Evolutionary conservation across 768 basidiomycete species (phyloP), one percentile per base, ranked within the genome.

Genomic region (Leccinum olivaceopallidum): DNA sequence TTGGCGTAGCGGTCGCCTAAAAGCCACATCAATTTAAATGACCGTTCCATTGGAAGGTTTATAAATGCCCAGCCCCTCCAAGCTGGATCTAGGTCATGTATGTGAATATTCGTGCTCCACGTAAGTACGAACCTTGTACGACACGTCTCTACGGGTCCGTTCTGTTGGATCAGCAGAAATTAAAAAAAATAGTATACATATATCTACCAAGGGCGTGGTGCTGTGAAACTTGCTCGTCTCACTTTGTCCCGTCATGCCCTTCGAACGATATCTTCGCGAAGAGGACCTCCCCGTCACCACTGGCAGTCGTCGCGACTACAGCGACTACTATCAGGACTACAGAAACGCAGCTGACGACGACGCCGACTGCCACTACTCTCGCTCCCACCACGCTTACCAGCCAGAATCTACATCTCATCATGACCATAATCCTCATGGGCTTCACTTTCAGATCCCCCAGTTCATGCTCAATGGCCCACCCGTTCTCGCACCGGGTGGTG

Each of bases 401-500:
- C 49, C 54, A 26, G 67, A 57, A 37, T 26, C 24, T 12, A 32
- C 47, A 6, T 60, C 32, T 52, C 18, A 63, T 56, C 52, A 53
- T 48, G 54, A 57, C 51, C 36, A 53, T 30, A 50, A 60, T 36
- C 67, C 72, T 30, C 63, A 68, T 66, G 63, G 69, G 6, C 68
- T 81, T 62, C 79, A 78, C 58, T 81, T 90, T 63, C 86, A 88
- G 71, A 77, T 91, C 39, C 89, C 89, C 4, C 78, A 81, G 28
- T 90, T 87, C 70, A 81, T 90, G 74, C 76, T 83, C 66, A 73
- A 73, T 61, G 81, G 80, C 4, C 78, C 81, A 0, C 87, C 89
- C 28, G 80, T 81, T 2, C 79, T 91, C 22, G 87, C 86, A 2
- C 84, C 80, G 2, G 89, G 88, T 22, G 89, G 89, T 24, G 89